Evolutionary conservation across 2,329 filamentous ascomycete species (phyloP).

Genomic region (Colletotrichum chlorophyti): DNA sequence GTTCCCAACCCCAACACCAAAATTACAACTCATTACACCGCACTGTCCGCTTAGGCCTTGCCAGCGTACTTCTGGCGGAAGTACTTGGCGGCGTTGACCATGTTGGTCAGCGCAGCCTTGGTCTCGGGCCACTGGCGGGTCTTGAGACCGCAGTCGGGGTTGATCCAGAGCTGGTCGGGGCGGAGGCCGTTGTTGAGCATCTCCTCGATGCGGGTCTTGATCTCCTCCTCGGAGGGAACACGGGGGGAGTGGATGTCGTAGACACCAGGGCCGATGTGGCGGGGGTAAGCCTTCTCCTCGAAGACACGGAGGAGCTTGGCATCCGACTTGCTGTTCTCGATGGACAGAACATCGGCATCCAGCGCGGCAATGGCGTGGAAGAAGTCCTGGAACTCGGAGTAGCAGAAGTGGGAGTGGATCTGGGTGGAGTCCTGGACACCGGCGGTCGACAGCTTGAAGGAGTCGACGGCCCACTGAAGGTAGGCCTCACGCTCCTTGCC

Average conservation of each 20-base stretch:
- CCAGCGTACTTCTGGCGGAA: conserved; percentile 86
- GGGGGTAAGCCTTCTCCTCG: conserved; percentile 94
- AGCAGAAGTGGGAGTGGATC: conserved; percentile 99
- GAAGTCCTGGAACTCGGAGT: conserved; percentile 99
- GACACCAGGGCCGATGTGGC: conserved; percentile 98
- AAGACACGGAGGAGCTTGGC: conserved; percentile 99
- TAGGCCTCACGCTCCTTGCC: conserved; percentile 97
- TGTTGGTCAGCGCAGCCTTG: conserved; percentile 93
- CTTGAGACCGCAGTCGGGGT: conserved; percentile 99
- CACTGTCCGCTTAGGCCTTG: conserved; percentile 24
- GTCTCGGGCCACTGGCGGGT: conserved; percentile 98
- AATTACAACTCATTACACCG: conserved; percentile 29
- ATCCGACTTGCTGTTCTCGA: conserved; percentile 99
- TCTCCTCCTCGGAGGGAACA: conserved; percentile 96
- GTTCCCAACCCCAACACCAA: conserved; percentile 29
- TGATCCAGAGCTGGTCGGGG: conserved; percentile 99
- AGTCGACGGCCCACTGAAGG: conserved; percentile 96
- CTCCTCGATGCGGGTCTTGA: conserved; percentile 96
- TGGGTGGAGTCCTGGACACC: conserved; percentile 95
- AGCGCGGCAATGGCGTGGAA: conserved; percentile 99
- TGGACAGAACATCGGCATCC: conserved; percentile 96
- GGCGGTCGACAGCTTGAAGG: conserved; percentile 94
- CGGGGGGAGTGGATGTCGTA: conserved; percentile 99
- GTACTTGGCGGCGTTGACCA: conserved; percentile 98
- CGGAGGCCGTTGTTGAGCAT: conserved; percentile 92